phyloP scores from a whole-genome alignment of 2,329 filamentous ascomycete species.

The Diaporthe sp. region DNA sequence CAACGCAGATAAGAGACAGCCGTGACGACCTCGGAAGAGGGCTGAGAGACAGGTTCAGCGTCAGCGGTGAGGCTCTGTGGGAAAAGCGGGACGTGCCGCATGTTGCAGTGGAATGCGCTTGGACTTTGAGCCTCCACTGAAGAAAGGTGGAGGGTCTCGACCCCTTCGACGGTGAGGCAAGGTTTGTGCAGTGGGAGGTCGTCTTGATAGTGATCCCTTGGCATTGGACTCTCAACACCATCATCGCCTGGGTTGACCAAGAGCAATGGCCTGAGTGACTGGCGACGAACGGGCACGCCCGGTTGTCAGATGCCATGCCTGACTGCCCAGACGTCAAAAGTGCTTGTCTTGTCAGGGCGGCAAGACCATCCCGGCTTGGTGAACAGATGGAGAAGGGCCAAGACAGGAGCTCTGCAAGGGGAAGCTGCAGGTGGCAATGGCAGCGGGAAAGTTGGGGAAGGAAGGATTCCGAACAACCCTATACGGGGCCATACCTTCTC shows the following conservation, averaged over 20 bases:
- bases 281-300: not conserved
- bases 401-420: not conserved
- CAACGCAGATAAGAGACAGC: not conserved
- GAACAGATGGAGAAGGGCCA: constrained; percentile 2
- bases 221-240: not conserved
- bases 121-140: not conserved
- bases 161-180: not conserved
- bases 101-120: not conserved
- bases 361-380: constrained; percentile 6
- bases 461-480: constrained; percentile 20
- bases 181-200: not conserved
- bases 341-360: constrained; percentile 12
- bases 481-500: not conserved
- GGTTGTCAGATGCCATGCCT: not conserved
- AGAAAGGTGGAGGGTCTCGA: not conserved
- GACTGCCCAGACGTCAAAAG: constrained; percentile 14
- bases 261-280: not conserved
- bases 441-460: not conserved
- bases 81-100: not conserved
- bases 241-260: not conserved
- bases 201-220: not conserved
- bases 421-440: not conserved
- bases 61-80: not conserved
- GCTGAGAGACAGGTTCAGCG: not conserved
- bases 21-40: not conserved